Evolutionary conservation across 2,329 filamentous ascomycete species (phyloP).

Genomic region (Neonectria faginata): DNA sequence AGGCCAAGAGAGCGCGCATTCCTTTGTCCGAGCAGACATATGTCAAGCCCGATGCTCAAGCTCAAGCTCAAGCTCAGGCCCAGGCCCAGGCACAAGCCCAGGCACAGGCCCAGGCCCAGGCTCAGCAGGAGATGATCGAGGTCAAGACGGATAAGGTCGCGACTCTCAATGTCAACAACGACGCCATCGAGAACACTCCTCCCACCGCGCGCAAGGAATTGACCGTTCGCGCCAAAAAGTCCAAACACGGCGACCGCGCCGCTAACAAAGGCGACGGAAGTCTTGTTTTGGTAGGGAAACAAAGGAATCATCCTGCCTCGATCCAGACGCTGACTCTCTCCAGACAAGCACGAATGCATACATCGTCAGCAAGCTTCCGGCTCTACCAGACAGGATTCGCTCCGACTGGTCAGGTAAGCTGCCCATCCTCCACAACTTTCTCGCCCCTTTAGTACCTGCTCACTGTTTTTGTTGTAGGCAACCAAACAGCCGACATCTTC

Average conservation of each 20-base stretch:
- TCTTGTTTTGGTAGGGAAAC: slow-evolving; percentile 68
- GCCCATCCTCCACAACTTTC: slow-evolving; percentile 7
- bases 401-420: slow-evolving; percentile 72
- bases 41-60: slow-evolving; percentile 58
- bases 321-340: slow-evolving; percentile 33
- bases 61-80: neutral
- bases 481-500: slow-evolving; percentile 74
- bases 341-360: slow-evolving; percentile 89
- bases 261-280: slow-evolving; percentile 75
- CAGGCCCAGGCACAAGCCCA: slow-evolving; percentile 35
- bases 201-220: slow-evolving; percentile 63
- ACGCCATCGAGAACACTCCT: slow-evolving; percentile 58
- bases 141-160: slow-evolving; percentile 66
- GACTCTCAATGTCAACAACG: slow-evolving; percentile 58
- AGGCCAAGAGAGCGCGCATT: slow-evolving; percentile 72
- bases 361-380: slow-evolving; percentile 84
- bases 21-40: slow-evolving; percentile 69
- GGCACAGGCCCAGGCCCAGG: neutral
- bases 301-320: slow-evolving; percentile 15
- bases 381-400: slow-evolving; percentile 82
- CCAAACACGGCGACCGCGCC: slow-evolving; percentile 70
- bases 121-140: slow-evolving; percentile 65
- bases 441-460: slow-evolving; percentile 18
- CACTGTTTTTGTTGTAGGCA: slow-evolving; percentile 57
- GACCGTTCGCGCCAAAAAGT: slow-evolving; percentile 71